phyloP scores from a whole-genome alignment of 148 eudicot species.

The Cornus florida region DNA sequence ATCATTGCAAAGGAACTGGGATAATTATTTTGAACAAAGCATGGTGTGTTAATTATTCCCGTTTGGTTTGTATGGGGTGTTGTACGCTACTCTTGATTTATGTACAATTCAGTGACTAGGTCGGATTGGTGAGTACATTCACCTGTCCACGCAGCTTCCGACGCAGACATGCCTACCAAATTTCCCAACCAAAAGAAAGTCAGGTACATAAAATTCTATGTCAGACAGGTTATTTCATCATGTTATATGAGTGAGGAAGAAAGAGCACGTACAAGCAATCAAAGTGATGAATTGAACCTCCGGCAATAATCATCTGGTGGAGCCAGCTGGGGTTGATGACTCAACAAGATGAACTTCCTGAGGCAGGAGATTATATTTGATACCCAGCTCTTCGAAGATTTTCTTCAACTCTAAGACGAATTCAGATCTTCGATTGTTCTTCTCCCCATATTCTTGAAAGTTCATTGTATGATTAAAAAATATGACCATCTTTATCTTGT shows the following conservation, averaged over 20 bases:
- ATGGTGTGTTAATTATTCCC: neutral
- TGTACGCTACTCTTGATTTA: no score
- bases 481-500: conserved; percentile 46
- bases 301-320: neutral
- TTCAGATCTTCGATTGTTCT: conserved; percentile 30
- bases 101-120: no score
- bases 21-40: neutral
- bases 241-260: neutral
- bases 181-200: neutral
- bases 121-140: no score
- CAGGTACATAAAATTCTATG: neutral
- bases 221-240: neutral
- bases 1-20: neutral
- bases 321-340: neutral
- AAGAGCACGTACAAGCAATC: neutral
- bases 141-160: no score
- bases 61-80: no score
- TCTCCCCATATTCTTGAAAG: conserved; percentile 36
- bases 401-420: conserved; percentile 27
- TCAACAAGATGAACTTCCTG: conserved; percentile 6
- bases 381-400: conserved; percentile 11
- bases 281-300: neutral
- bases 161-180: no score
- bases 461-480: conserved; percentile 46
- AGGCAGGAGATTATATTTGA: conserved; percentile 20